Base-by-base conservation (phyloP, 2,329 filamentous ascomycete species). In the Chrysoporthe deuterocubensis region DNA sequence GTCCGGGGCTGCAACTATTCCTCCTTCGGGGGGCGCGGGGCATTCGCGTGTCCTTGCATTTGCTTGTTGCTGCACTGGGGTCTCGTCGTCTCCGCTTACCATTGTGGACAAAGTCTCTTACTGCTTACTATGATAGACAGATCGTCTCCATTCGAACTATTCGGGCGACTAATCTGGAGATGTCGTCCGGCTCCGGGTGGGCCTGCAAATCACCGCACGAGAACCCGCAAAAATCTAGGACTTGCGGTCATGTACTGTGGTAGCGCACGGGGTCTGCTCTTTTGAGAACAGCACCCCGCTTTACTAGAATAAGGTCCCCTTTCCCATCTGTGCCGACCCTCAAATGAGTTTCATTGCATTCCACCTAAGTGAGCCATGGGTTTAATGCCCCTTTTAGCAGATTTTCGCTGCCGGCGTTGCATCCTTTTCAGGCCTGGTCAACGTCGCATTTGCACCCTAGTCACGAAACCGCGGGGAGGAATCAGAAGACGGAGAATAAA, bases 401-500 rank as follows among this genome's bases (percentile, higher is more conserved):
- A 57, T 16, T 11, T 16, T 11, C 40, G 54, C 54, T 4, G 18
- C 54, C 32, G 54, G 54, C n/a, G 34, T 21, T 16, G 54, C 32
- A 57, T 26, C 54, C 54, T 40, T 40, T 57, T 40, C 54, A 14
- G 34, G 16, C 54, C 32, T 57, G 40, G 54, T 57, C 54, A 57
- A 34, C 54, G 54, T 57, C 54, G 54, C 34, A 57, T 57, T 8
- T 11, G 34, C 54, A 57, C 34, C 54, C 54, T n/a, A 13, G 54
- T 57, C 54, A 40, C 54, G 54, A 57, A 57, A 57, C 54, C 54
- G 54, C 54, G 54, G 54, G 54, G 54, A 40, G 54, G 9, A 57
- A 57, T 57, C 54, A 34, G 54, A 57, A 57, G 34, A 57, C 32
- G 34, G 54, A 57, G 54, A 57, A 57, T 57, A 57, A 40, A 57